Evolutionary conservation across 169 alveolate genomes (phyloP).

Genomic region (Plasmodium malariae): DNA sequence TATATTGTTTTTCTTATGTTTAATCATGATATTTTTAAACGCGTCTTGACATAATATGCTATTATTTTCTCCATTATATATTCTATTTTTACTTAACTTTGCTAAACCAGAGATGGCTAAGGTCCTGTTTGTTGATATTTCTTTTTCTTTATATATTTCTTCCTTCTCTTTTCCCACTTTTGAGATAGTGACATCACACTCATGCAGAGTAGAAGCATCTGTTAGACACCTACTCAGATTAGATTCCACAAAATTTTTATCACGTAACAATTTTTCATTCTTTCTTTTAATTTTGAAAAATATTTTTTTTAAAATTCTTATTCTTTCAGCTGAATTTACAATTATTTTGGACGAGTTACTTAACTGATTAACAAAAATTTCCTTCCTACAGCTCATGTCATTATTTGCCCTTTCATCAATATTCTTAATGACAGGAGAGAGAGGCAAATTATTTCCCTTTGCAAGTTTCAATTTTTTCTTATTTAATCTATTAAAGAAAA

Average conservation of each 20-base stretch:
- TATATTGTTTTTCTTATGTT: neutral
- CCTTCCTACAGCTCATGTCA: slow-evolving; percentile 2
- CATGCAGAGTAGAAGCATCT: neutral
- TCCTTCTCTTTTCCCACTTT: neutral
- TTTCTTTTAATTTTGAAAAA: slow-evolving; percentile 44
- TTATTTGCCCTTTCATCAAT: neutral
- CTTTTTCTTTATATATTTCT: neutral
- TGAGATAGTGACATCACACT: neutral
- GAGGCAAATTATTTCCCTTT: neutral
- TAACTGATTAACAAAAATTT: slow-evolving; percentile 4
- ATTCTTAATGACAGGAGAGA: neutral
- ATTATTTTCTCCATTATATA: neutral
- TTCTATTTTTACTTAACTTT: neutral
- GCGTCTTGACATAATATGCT: too few relatives aligned
- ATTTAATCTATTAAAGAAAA: slow-evolving; percentile 2
- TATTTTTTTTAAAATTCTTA: slow-evolving; percentile 19
- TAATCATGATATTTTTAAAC: too few relatives aligned
- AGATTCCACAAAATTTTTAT: neutral
- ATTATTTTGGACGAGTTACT: slow-evolving; percentile 37
- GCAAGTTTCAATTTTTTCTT: slow-evolving; percentile 7
- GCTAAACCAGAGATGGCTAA: neutral
- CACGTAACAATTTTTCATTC: neutral
- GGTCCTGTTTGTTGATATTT: neutral
- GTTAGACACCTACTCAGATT: neutral
- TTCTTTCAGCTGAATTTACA: slow-evolving; percentile 34